A percentile compares a stretch with the other conserved stretches of the same genome.
Evolutionary conservation across 192 early-diverging fungal genomes (phyloP).

Genomic region (Umbelopsis ramanniana): DNA sequence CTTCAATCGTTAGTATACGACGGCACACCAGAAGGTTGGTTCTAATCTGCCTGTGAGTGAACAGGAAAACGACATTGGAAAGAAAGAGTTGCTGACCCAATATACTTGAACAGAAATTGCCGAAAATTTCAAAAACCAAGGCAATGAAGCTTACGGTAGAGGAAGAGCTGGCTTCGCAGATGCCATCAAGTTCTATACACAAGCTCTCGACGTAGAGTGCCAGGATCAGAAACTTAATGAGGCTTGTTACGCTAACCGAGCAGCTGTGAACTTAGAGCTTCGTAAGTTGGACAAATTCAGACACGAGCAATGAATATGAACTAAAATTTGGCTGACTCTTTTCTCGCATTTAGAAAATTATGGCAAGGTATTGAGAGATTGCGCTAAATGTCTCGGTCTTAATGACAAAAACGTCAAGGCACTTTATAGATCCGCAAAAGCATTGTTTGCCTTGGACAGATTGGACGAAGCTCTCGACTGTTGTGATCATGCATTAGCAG

Average conservation of each 20-base stretch:
- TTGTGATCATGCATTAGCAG: slow-evolving; percentile 72
- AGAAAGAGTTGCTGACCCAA: too few relatives aligned
- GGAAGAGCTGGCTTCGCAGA: slow-evolving; percentile 69
- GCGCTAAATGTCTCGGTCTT: slow-evolving; percentile 78
- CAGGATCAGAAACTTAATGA: slow-evolving; percentile 79
- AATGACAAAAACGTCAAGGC: slow-evolving; percentile 90
- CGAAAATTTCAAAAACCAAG: slow-evolving; percentile 93
- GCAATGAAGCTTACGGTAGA: slow-evolving; percentile 88
- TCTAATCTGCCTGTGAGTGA: too few relatives aligned
- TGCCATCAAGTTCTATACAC: slow-evolving; percentile 86
- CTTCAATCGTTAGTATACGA: slow-evolving; percentile 87
- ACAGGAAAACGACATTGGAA: too few relatives aligned
- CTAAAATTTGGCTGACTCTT: background rate
- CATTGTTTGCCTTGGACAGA: slow-evolving; percentile 79
- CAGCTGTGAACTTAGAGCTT: slow-evolving; percentile 89
- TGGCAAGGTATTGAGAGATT: slow-evolving; percentile 87
- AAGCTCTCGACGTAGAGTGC: slow-evolving; percentile 78
- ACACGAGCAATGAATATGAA: background rate
- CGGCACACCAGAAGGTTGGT: slow-evolving; percentile 87
- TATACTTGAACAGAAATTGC: slow-evolving; percentile 64
- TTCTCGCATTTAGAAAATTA: slow-evolving; percentile 66
- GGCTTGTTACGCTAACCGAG: slow-evolving; percentile 83
- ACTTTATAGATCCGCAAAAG: slow-evolving; percentile 87
- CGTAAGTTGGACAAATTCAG: slow-evolving; percentile 42
- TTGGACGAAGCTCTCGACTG: slow-evolving; percentile 86